These are phyloP conservation scores for Fabrea salina DNA, from an alignment of 169 alveolate genomes.

Conservation along the genomic window DNA sequence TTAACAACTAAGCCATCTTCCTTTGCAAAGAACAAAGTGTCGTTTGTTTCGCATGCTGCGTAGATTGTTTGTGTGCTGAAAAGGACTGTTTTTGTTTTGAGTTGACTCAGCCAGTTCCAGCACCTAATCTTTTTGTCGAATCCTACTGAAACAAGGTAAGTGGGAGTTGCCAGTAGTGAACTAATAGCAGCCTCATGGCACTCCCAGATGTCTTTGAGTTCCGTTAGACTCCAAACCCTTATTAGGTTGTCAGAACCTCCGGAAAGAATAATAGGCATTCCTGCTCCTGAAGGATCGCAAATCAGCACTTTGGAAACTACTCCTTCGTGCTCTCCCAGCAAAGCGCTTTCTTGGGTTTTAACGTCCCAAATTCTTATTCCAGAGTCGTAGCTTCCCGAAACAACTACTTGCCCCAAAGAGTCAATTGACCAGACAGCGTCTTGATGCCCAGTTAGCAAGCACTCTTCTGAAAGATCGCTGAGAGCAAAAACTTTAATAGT, in stretches of 20 bases:
- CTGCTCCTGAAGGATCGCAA: background rate
- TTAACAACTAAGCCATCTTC: no score
- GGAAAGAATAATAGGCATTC: constrained; percentile 11
- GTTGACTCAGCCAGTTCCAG: background rate
- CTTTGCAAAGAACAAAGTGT: no score
- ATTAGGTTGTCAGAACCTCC: constrained; percentile 19
- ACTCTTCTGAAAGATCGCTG: background rate
- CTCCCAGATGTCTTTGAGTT: background rate
- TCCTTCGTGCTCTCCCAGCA: constrained; percentile 21
- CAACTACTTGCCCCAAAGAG: background rate
- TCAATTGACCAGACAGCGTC: constrained; percentile 20
- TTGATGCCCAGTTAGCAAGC: background rate
- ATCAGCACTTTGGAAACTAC: constrained; percentile 10
- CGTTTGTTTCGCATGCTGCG: no score
- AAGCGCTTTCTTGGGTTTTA: background rate
- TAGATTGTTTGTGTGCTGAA: no score
- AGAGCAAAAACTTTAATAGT: background rate
- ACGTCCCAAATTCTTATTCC: background rate
- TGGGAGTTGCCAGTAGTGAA: background rate
- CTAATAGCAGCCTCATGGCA: background rate
- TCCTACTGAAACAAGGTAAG: background rate
- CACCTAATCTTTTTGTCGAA: constrained; percentile 11
- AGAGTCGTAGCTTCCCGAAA: background rate
- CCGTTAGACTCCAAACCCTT: background rate
- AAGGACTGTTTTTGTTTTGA: background rate